Percentiles rank a stretch among this genome's conserved stretches.
phyloP scores from a whole-genome alignment of 116 monocot species.

The Trichopus zeylanicus region DNA sequence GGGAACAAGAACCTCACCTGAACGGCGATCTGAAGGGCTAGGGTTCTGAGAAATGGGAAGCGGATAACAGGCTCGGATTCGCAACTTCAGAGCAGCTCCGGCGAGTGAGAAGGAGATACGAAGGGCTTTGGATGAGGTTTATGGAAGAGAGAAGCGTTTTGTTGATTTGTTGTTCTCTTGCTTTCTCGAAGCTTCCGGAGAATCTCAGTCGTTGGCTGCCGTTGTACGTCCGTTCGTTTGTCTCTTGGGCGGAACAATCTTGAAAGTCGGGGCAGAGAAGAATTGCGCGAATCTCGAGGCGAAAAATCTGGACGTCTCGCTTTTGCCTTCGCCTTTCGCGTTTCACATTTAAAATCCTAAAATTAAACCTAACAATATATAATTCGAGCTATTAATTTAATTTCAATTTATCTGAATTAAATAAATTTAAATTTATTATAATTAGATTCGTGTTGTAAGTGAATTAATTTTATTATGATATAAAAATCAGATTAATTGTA shows the following conservation, averaged over 20 bases:
- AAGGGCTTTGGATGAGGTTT: slow-evolving; percentile 2
- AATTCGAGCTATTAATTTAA: too few species aligned
- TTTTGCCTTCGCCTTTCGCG: too few species aligned
- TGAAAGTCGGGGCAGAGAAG: neutral
- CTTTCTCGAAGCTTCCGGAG: neutral
- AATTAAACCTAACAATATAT: too few species aligned
- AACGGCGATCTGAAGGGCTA: neutral
- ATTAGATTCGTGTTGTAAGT: too few species aligned
- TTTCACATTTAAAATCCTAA: too few species aligned
- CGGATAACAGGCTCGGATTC: neutral
- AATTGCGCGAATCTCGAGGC: neutral
- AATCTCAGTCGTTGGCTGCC: slow-evolving; percentile 3
- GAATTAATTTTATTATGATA: too few species aligned
- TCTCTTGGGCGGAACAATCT: neutral
- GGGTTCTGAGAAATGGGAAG: neutral
- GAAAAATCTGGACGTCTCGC: too few species aligned
- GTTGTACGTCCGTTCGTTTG: neutral
- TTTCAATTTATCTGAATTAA: too few species aligned
- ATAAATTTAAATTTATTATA: too few species aligned
- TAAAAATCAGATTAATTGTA: too few species aligned
- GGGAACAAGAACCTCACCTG: neutral
- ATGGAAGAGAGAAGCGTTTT: neutral
- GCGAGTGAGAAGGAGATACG: neutral
- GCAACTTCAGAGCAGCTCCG: neutral
- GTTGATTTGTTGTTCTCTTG: neutral